These are phyloP conservation scores for Saturnispora zaruensis DNA, from an alignment of 805 yeast genomes.

Conservation along the genomic window DNA sequence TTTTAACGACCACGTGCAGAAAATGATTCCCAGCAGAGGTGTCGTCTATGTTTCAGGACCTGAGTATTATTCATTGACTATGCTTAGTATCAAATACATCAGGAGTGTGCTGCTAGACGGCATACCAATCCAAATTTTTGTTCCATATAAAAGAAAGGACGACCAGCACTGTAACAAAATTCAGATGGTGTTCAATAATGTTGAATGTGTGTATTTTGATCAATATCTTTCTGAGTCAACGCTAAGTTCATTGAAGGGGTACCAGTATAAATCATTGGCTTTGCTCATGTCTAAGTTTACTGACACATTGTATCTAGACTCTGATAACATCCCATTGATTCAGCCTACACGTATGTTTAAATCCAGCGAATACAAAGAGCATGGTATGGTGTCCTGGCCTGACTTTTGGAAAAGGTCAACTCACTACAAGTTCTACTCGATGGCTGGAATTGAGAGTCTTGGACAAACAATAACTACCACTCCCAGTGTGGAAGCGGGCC, in stretches of 20 bases:
- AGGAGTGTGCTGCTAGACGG: slow-evolving; percentile 21
- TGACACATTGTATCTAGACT: slow-evolving; percentile 34
- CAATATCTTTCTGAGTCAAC: slow-evolving; percentile 23
- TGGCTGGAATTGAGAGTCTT: slow-evolving; percentile 33
- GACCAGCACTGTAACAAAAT: slow-evolving; percentile 36
- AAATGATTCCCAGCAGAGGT: slow-evolving; percentile 16
- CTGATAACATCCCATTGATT: slow-evolving; percentile 35
- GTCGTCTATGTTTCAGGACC: slow-evolving; percentile 28
- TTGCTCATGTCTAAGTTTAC: slow-evolving; percentile 35
- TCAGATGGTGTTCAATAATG: slow-evolving; percentile 29
- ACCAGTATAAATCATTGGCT: slow-evolving; percentile 22
- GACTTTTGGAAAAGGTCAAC: slow-evolving; percentile 64
- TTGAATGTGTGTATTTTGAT: slow-evolving; percentile 38
- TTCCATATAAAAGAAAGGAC: slow-evolving; percentile 37
- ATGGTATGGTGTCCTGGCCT: slow-evolving; percentile 61
- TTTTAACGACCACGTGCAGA: slow-evolving; percentile 11
- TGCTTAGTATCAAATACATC: slow-evolving; percentile 26
- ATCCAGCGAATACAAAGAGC: slow-evolving; percentile 36
- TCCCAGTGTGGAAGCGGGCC: slow-evolving; percentile 65
- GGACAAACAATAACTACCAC: slow-evolving; percentile 32
- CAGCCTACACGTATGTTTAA: slow-evolving; percentile 26
- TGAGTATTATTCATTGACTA: slow-evolving; percentile 25
- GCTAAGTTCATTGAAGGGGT: slow-evolving; percentile 18
- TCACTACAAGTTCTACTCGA: slow-evolving; percentile 45
- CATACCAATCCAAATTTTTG: slow-evolving; percentile 41